A percentile compares a stretch with the other conserved stretches of the same genome.
phyloP scores from a whole-genome alignment of 2,329 filamentous ascomycete genomes.

The Penicillium oxalicum region DNA sequence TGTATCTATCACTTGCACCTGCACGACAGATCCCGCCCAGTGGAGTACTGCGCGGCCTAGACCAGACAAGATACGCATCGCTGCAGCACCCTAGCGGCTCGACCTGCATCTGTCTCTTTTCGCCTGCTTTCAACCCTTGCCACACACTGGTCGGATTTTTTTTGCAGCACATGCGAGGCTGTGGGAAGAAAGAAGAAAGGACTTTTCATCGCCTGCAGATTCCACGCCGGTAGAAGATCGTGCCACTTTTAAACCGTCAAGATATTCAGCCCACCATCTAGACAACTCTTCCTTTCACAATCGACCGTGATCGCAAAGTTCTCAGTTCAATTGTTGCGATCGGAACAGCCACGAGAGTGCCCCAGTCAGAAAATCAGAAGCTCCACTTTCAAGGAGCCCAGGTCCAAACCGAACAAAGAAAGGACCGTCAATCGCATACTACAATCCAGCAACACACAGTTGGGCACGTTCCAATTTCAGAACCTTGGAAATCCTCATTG shows the following conservation, averaged over 20 bases:
- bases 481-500: not conserved
- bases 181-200: not conserved
- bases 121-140: slow-evolving; percentile 9
- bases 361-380: not conserved
- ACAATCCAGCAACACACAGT: not conserved
- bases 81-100: slow-evolving; percentile 20
- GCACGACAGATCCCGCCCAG: slow-evolving; percentile 8
- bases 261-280: not conserved
- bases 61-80: slow-evolving; percentile 12
- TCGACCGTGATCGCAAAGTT: not conserved
- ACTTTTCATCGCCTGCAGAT: not conserved
- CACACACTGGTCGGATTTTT: slow-evolving; percentile 11
- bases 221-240: not conserved
- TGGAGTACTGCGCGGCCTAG: slow-evolving; percentile 16
- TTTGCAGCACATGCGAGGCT: not conserved
- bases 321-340: not conserved
- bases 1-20: slow-evolving; percentile 1
- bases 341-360: not conserved
- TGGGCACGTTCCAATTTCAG: not conserved
- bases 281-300: not conserved
- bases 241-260: no score
- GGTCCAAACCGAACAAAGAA: not conserved
- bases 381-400: not conserved
- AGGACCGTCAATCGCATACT: not conserved
- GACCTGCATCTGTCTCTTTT: slow-evolving; percentile 19